A percentile compares a stretch with the other conserved stretches of the same genome.
Evolutionary conservation across 768 basidiomycete genomes (phyloP).

Genomic region (Trametes cinnabarina): DNA sequence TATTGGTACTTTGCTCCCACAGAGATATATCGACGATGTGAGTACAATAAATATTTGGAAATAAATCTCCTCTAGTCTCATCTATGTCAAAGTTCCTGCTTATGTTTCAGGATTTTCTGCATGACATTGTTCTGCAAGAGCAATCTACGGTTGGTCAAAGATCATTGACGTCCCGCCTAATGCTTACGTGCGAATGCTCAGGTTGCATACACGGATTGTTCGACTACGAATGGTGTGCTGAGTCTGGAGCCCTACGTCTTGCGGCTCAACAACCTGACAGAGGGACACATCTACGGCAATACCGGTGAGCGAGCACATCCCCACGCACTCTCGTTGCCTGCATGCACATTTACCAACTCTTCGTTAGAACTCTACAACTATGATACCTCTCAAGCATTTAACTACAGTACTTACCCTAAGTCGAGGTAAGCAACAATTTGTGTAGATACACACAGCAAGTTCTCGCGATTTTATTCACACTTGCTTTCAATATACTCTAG

Average conservation of each 20-base stretch:
- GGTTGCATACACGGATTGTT: slow-evolving; percentile 61
- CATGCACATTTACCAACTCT: neutral
- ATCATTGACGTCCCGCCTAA: too few species aligned
- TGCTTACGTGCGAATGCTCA: slow-evolving; percentile 16
- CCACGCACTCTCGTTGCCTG: neutral
- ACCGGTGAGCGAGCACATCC: slow-evolving; percentile 31
- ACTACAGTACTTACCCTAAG: slow-evolving; percentile 52
- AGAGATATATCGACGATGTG: too few species aligned
- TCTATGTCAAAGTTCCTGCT: slow-evolving; percentile 52
- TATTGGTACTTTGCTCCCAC: slow-evolving; percentile 42
- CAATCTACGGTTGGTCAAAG: slow-evolving; percentile 49
- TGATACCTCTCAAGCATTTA: slow-evolving; percentile 49
- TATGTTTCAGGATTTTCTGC: slow-evolving; percentile 52
- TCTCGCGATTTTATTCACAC: neutral
- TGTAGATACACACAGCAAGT: too few species aligned
- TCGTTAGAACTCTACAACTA: slow-evolving; percentile 55
- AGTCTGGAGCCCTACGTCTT: slow-evolving; percentile 54
- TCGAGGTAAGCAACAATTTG: slow-evolving; percentile 39
- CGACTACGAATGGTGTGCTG: slow-evolving; percentile 54
- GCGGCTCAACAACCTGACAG: slow-evolving; percentile 48
- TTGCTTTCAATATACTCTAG: slow-evolving; percentile 30
- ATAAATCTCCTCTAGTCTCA: too few species aligned
- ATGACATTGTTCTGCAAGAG: slow-evolving; percentile 47
- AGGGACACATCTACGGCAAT: slow-evolving; percentile 56
- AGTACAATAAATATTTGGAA: slow-evolving; percentile 51